phyloP scores from a whole-genome alignment of 129 eudicot species.

The Deinandra increscens region DNA sequence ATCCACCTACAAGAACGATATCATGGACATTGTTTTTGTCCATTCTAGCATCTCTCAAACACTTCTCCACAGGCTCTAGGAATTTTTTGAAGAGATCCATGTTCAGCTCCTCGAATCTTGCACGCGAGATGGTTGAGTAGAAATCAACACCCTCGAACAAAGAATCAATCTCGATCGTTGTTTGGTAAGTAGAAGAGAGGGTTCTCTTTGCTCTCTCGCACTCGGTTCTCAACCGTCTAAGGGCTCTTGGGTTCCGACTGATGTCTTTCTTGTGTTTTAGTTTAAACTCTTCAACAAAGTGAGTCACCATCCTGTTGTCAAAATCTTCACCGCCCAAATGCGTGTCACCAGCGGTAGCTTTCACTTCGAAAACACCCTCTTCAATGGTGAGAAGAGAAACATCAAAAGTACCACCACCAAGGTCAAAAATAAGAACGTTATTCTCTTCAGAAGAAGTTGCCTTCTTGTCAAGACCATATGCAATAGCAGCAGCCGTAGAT shows the following conservation, averaged over 20 bases:
- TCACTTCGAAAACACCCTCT: neutral
- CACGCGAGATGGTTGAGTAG: neutral
- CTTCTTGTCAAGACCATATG: neutral
- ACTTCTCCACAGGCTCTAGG: neutral
- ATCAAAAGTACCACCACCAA: constrained; percentile 1
- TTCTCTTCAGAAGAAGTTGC: neutral
- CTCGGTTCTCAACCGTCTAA: neutral
- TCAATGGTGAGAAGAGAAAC: neutral
- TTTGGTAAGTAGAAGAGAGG: neutral
- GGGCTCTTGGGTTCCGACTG: neutral
- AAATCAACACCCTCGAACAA: neutral
- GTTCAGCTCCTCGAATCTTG: neutral
- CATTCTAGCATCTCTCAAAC: neutral
- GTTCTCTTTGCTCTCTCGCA: neutral
- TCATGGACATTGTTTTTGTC: neutral
- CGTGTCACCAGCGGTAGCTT: neutral
- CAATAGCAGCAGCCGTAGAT: neutral
- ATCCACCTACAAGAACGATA: neutral
- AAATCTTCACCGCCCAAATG: neutral
- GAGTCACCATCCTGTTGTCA: neutral
- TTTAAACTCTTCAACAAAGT: neutral
- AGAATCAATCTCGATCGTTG: neutral
- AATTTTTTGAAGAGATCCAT: neutral
- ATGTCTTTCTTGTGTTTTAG: neutral
- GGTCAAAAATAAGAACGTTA: neutral